Evolutionary conservation across 176 grass and related monocot species (phyloP).

Genomic region (Phyllostachys edulis): DNA sequence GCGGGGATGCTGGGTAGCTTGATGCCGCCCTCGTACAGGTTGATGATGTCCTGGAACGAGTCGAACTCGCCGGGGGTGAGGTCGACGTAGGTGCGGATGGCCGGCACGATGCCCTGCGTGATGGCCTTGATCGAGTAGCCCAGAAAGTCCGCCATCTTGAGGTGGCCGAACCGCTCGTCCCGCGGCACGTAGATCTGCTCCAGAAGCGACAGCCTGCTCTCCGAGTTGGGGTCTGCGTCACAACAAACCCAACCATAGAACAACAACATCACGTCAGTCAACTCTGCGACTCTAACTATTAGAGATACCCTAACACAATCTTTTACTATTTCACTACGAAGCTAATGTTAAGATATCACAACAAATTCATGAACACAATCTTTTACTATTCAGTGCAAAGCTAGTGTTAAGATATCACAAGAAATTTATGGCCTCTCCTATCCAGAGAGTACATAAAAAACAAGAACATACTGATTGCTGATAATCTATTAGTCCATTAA

Average conservation of each 20-base stretch:
- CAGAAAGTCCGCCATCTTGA: slow-evolving; percentile 65
- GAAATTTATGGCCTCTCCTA: too few species aligned
- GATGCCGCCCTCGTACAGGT: slow-evolving; percentile 59
- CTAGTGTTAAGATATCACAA: too few species aligned
- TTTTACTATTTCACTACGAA: too few species aligned
- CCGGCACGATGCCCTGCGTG: slow-evolving; percentile 36
- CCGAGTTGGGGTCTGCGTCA: slow-evolving; percentile 37
- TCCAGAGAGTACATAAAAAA: too few species aligned
- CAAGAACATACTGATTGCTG: too few species aligned
- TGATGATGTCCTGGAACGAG: slow-evolving; percentile 56
- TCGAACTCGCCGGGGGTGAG: slow-evolving; percentile 52
- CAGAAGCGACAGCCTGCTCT: slow-evolving; percentile 52
- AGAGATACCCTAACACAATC: too few species aligned
- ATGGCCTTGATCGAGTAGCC: slow-evolving; percentile 58
- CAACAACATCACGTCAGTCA: neutral
- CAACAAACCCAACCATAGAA: too few species aligned
- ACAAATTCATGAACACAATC: too few species aligned
- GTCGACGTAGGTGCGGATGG: slow-evolving; percentile 42
- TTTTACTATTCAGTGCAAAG: too few species aligned
- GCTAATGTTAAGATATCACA: too few species aligned
- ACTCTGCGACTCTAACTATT: too few species aligned
- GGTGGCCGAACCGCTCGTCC: slow-evolving; percentile 65
- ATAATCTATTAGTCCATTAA: too few species aligned
- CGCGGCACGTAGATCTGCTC: slow-evolving; percentile 65
- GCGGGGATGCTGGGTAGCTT: slow-evolving; percentile 39